These are phyloP conservation scores for Dovyalis caffra DNA, from an alignment of 345 rosid genomes.

Conservation along the genomic window DNA sequence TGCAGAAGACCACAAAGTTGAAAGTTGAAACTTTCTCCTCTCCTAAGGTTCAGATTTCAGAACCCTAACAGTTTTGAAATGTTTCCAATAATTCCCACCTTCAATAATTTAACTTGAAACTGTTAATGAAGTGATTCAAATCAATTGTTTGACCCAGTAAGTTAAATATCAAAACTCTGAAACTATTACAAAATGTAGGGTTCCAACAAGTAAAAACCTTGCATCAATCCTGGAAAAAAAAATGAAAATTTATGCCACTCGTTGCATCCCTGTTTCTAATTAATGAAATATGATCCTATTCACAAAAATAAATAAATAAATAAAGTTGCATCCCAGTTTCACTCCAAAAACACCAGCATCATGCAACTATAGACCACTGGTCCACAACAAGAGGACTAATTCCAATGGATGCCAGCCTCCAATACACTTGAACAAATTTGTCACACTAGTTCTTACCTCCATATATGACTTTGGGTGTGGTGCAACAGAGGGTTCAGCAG, in stretches of 20 bases:
- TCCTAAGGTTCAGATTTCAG: too few species aligned
- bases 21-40: neutral
- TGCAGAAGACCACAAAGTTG: neutral
- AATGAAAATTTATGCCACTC: neutral
- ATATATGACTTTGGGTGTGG: conserved; percentile 89
- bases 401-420: neutral
- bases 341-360: neutral
- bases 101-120: neutral
- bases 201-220: neutral
- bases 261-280: neutral
- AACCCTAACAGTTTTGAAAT: neutral
- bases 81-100: neutral
- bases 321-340: neutral
- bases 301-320: neutral
- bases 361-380: neutral
- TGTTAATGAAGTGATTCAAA: conserved; percentile 5
- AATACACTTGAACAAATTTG: neutral
- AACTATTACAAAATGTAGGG: neutral
- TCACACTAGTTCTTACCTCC: conserved; percentile 52
- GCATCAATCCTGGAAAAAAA: neutral
- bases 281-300: neutral
- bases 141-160: neutral
- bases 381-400: neutral
- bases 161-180: neutral
- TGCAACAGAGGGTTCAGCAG: conserved; percentile 53